Evolutionary conservation across 1,139 yeast species (phyloP).

Genomic region (Meyerozyma guilliermondii): DNA sequence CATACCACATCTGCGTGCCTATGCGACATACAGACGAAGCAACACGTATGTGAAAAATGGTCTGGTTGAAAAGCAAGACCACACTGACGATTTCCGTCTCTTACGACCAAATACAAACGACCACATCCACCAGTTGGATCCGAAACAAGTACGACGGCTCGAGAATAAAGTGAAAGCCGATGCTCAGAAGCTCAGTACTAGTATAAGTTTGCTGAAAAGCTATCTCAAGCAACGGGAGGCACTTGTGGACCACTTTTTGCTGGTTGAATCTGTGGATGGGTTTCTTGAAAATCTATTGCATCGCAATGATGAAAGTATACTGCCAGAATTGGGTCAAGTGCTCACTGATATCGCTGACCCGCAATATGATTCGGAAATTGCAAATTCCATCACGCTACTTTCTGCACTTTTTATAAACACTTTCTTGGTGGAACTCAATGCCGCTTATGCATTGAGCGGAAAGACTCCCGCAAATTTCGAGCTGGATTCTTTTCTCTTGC

Average conservation of each 20-base stretch:
- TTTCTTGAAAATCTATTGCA: constrained; percentile 8
- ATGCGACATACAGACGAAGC: neutral
- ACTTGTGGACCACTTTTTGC: constrained; percentile 7
- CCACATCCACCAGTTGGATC: neutral
- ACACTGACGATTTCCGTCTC: neutral
- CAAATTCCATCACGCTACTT: constrained; percentile 17
- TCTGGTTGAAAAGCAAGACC: neutral
- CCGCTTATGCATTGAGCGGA: constrained; percentile 15
- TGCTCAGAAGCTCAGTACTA: neutral
- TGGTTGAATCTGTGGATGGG: constrained; percentile 12
- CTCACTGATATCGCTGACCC: constrained; percentile 3
- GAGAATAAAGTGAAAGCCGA: neutral
- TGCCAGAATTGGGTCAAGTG: constrained; percentile 1
- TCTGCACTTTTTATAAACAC: constrained; percentile 15
- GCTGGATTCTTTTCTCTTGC: constrained; percentile 10
- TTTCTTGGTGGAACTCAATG: constrained; percentile 22
- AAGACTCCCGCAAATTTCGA: constrained; percentile 3
- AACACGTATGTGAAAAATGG: neutral
- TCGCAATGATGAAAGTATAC: neutral
- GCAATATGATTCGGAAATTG: constrained; percentile 16
- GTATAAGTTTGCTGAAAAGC: neutral
- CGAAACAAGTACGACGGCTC: neutral
- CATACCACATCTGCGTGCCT: neutral
- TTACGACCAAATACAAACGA: neutral
- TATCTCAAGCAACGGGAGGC: neutral